Conservation (phyloP, 1,284 basidiomycete species). For the Ceratobasidium sp. region DNA sequence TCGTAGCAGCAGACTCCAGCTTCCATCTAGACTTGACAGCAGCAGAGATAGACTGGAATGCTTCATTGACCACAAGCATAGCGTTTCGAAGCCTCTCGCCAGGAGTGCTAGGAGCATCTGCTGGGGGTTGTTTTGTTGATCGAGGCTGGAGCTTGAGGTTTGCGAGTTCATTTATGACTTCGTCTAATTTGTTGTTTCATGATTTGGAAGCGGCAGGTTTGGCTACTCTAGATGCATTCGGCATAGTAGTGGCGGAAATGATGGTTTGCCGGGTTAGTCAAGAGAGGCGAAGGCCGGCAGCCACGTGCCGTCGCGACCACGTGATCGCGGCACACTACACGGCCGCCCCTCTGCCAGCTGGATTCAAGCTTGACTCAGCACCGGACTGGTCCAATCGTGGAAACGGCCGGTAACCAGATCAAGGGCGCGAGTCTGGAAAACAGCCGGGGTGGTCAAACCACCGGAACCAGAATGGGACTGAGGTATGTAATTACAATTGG, state of each 20-base stretch:
- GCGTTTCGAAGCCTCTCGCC: slow-evolving; percentile 45
- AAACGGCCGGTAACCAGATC: too few species aligned
- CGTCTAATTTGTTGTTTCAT: slow-evolving; percentile 7
- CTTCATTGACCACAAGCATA: slow-evolving; percentile 66
- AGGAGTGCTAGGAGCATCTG: background rate
- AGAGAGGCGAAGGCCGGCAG: background rate
- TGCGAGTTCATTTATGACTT: slow-evolving; percentile 26
- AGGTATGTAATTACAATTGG: too few species aligned
- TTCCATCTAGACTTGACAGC: slow-evolving; percentile 72
- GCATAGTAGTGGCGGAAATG: background rate
- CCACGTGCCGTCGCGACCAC: slow-evolving; percentile 16
- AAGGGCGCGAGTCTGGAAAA: too few species aligned
- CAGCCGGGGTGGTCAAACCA: too few species aligned
- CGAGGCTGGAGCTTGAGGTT: slow-evolving; percentile 30
- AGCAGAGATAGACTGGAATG: slow-evolving; percentile 68
- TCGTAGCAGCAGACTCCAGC: slow-evolving; percentile 1
- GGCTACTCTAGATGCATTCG: slow-evolving; percentile 1
- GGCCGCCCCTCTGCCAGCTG: too few species aligned
- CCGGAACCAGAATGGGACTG: too few species aligned
- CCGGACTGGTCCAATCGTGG: too few species aligned
- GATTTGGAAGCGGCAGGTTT: slow-evolving; percentile 12
- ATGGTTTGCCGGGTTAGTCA: background rate
- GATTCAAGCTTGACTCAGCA: too few species aligned
- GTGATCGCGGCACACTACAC: slow-evolving; percentile 11
- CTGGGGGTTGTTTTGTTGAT: slow-evolving; percentile 1